A percentile compares a stretch with the other conserved stretches of the same genome.
Conservation (phyloP, 768 basidiomycete genomes). For the Paxillus ammoniavirescens region DNA sequence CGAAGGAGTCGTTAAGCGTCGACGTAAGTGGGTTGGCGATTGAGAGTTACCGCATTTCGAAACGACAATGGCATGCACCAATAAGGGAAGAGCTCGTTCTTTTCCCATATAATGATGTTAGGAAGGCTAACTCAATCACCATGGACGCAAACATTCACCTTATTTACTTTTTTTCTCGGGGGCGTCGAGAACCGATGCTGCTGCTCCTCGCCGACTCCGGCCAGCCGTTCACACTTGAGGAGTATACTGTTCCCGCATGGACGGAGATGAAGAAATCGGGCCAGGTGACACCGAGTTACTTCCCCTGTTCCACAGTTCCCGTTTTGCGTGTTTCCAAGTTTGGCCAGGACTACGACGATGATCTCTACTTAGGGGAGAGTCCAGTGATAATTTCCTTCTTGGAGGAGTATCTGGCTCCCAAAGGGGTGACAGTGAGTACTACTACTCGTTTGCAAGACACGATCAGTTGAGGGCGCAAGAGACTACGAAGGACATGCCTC, state of each 20-base stretch:
- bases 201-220: slow-evolving; percentile 10
- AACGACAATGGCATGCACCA: too few species aligned
- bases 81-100: too few species aligned
- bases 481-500: slow-evolving; percentile 12
- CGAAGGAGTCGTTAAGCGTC: too few species aligned
- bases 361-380: slow-evolving; percentile 7
- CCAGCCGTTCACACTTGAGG: slow-evolving; percentile 3
- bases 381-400: slow-evolving; percentile 9
- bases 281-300: slow-evolving; percentile 1
- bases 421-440: not conserved
- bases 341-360: not conserved
- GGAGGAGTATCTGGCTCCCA: slow-evolving; percentile 2
- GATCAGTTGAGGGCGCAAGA: not conserved
- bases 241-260: slow-evolving; percentile 1
- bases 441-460: not conserved
- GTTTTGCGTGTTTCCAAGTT: slow-evolving; percentile 2
- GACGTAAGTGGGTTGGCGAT: too few species aligned
- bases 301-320: slow-evolving; percentile 7
- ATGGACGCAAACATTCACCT: slow-evolving; percentile 4
- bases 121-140: not conserved
- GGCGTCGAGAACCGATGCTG: slow-evolving; percentile 9
- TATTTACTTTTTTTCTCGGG: slow-evolving; percentile 6
- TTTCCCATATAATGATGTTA: not conserved
- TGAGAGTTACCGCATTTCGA: too few species aligned
- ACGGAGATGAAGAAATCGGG: not conserved